These are phyloP conservation scores for Sporothrix dimorphospora DNA, from an alignment of 2,329 filamentous ascomycete species.

Conservation along the genomic window DNA sequence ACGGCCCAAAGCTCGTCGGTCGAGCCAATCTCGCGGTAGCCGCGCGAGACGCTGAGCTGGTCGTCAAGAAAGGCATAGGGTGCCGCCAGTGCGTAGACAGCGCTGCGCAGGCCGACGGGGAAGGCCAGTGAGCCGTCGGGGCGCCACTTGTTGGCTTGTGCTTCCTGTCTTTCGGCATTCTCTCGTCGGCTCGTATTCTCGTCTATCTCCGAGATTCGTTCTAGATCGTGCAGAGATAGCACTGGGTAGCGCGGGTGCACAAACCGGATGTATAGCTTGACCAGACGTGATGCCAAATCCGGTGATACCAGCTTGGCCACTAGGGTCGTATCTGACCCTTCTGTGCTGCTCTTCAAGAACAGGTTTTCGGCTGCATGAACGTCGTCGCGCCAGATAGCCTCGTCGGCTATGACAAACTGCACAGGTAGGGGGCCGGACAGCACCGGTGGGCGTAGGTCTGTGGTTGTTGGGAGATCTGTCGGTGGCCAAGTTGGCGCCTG, in stretches of 20 bases:
- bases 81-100: conserved; percentile 36
- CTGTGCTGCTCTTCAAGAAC: conserved; percentile 29
- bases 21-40: conserved; percentile 35
- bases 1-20: conserved; percentile 38
- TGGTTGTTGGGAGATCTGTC: background rate
- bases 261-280: conserved; percentile 33
- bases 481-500: background rate
- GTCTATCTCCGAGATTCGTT: too few relatives aligned
- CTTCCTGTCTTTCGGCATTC: too few relatives aligned
- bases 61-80: conserved; percentile 38
- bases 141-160: too few relatives aligned
- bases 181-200: too few relatives aligned
- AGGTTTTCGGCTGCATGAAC: conserved; percentile 32
- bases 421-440: conserved; percentile 32
- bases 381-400: conserved; percentile 36
- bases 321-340: conserved; percentile 32
- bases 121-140: conserved; percentile 14
- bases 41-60: conserved; percentile 36
- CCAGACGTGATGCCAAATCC: conserved; percentile 32
- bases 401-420: conserved; percentile 35
- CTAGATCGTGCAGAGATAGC: conserved; percentile 33
- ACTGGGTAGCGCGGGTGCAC: conserved; percentile 36
- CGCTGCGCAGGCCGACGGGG: conserved; percentile 35
- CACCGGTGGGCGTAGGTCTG: background rate
- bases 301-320: conserved; percentile 33